These are phyloP conservation scores for Chytridium lagenaria DNA, from an alignment of 371 early-diverging fungal species.

Conservation along the genomic window DNA sequence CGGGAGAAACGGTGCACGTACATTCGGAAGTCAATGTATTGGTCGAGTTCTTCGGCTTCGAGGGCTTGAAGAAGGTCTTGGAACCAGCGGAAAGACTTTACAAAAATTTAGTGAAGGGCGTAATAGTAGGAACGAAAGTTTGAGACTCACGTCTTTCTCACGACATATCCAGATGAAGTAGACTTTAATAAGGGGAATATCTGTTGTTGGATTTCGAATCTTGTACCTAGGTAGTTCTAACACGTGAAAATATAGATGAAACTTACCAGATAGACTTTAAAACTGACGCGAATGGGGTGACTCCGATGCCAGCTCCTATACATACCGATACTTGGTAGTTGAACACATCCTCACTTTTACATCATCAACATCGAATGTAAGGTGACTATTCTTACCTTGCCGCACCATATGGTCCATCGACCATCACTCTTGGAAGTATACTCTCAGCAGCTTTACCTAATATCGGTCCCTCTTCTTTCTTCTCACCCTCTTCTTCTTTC, in stretches of 20 bases:
- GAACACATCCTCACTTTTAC: slow-evolving; percentile 83
- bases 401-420: slow-evolving; percentile 88
- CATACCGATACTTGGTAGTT: slow-evolving; percentile 79
- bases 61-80: slow-evolving; percentile 59
- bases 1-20: too few relatives aligned
- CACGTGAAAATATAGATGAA: not conserved
- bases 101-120: not conserved
- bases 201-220: slow-evolving; percentile 47
- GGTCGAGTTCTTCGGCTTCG: slow-evolving; percentile 56
- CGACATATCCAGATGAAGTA: slow-evolving; percentile 89
- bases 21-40: slow-evolving; percentile 53
- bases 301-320: slow-evolving; percentile 61
- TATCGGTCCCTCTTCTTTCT: slow-evolving; percentile 29
- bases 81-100: slow-evolving; percentile 60
- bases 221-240: not conserved
- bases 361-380: too few relatives aligned
- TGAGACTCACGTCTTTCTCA: slow-evolving; percentile 65
- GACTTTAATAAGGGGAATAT: slow-evolving; percentile 70
- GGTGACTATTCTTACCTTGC: slow-evolving; percentile 59
- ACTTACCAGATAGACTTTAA: slow-evolving; percentile 57
- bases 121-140: not conserved
- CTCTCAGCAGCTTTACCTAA: slow-evolving; percentile 32
- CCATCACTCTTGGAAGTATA: slow-evolving; percentile 67
- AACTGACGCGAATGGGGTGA: slow-evolving; percentile 62
- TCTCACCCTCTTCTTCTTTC: slow-evolving; percentile 39